Evolutionary conservation across 2,329 filamentous ascomycete species (phyloP), one percentile per base, ranked within the genome.

Genomic region (Clonostachys rhizophaga): DNA sequence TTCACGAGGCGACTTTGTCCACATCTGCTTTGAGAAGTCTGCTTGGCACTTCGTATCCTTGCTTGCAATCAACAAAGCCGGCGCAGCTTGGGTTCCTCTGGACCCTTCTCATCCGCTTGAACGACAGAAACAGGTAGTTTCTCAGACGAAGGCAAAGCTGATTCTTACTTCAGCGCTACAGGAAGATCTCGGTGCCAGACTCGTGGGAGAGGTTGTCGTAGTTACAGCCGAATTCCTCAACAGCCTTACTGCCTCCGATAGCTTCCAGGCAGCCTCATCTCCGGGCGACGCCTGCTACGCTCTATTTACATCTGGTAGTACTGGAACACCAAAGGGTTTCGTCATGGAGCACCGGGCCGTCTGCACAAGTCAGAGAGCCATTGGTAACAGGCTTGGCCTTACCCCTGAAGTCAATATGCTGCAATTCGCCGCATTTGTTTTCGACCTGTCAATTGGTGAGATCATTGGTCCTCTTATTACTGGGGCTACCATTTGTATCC

Each of bases 351-450:
- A 54, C 35, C 16, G 33, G 14, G 41, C 48, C 5, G 46, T 47
- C 9, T 47, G 46, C 18, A 43, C 46, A 17, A 44, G 41, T 7
- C 50, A 51, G 78, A 77, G 8, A 70, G 83, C 5, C 71, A 33
- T 43, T 30, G 16, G 42, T 11, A 34, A 43, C 17, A 18, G 30
- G n/a, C 20, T 43, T 11, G 17, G 42, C 11, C 18, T 43, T 10
- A 30, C 24, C 20, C 16, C 18, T n/a, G 11, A 18, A 14, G 42
- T 43, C 1, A 18, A 30, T 7, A 43, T 81, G 6, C 49, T 81
- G 42, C 74, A 78, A 47, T 76, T 75, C 47, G 71, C 72, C 5
- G 69, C 68, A 5, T 76, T 73, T 51, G 71, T 69, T 1, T 79
- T 78, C 42, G 75, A 81, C 48, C 68, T 69, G 2, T 70, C 67